Evolutionary conservation across 2,329 filamentous ascomycete species (phyloP).

Genomic region (Chaetomiaceae sp.): DNA sequence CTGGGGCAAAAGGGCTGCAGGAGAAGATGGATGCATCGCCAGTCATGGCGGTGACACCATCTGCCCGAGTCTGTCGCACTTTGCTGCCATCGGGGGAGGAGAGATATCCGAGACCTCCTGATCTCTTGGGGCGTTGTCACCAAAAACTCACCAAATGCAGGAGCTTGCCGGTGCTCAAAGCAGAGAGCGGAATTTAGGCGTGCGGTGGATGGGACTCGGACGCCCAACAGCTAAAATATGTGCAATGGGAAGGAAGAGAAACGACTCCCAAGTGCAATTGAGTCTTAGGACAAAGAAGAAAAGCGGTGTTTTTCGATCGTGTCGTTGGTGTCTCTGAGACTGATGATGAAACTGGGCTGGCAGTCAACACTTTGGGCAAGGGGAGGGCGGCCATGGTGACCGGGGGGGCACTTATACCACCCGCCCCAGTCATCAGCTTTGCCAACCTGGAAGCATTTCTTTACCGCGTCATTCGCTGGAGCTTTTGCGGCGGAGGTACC

Average conservation of each 20-base stretch:
- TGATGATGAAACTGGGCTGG: constrained; percentile 14
- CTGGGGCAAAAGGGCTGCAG: background rate
- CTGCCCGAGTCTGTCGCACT: too few species aligned
- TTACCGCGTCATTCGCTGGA: background rate
- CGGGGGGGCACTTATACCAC: constrained; percentile 13
- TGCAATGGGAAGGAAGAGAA: background rate
- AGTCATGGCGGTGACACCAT: constrained; percentile 15
- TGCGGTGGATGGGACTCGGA: too few species aligned
- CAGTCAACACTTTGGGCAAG: too few species aligned
- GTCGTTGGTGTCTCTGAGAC: background rate
- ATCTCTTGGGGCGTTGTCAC: too few species aligned
- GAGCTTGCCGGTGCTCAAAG: too few species aligned
- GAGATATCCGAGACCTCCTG: too few species aligned
- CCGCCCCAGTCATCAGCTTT: too few species aligned
- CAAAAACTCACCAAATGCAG: background rate
- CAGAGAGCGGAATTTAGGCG: too few species aligned
- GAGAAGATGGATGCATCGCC: background rate
- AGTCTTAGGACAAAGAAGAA: background rate
- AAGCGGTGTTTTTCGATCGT: background rate
- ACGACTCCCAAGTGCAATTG: background rate
- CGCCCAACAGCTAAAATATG: background rate
- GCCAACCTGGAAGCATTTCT: background rate
- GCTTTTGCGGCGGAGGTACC: background rate
- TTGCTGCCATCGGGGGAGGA: too few species aligned
- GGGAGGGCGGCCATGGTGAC: background rate